phyloP scores from a whole-genome alignment of 345 rosid species.

The Euphorbia peplus region DNA sequence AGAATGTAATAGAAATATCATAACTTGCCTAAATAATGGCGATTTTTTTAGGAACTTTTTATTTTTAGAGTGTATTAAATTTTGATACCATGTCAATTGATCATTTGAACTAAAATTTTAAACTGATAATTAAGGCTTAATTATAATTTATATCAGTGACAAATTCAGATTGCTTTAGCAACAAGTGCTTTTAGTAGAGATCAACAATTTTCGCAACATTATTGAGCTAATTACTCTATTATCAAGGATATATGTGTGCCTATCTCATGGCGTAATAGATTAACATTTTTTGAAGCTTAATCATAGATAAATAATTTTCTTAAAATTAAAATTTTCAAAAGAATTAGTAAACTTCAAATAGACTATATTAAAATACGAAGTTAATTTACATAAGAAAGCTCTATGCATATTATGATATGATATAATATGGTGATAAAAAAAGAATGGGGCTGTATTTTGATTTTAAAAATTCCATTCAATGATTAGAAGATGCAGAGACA shows the following conservation, averaged over 20 bases:
- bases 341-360: background rate
- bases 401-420: background rate
- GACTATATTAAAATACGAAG: background rate
- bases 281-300: background rate
- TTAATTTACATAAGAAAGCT: slow-evolving; percentile 12
- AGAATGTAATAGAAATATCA: too few relatives aligned
- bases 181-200: too few relatives aligned
- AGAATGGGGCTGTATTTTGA: slow-evolving; percentile 6
- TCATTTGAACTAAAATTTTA: too few relatives aligned
- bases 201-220: background rate
- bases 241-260: background rate
- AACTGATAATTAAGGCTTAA: too few relatives aligned
- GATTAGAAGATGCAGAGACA: slow-evolving; percentile 34
- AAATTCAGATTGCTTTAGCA: too few relatives aligned
- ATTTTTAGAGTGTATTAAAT: too few relatives aligned
- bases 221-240: background rate
- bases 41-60: too few relatives aligned
- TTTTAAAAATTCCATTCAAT: slow-evolving; percentile 24
- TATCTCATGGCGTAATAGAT: background rate
- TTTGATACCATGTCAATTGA: too few relatives aligned
- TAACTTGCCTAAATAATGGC: too few relatives aligned
- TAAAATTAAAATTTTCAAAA: too few relatives aligned
- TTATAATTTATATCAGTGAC: too few relatives aligned
- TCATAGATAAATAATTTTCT: too few relatives aligned
- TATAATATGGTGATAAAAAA: slow-evolving; percentile 17